Base-by-base conservation (phyloP, 148 eudicot species). In the Hydrangea macrophylla region DNA sequence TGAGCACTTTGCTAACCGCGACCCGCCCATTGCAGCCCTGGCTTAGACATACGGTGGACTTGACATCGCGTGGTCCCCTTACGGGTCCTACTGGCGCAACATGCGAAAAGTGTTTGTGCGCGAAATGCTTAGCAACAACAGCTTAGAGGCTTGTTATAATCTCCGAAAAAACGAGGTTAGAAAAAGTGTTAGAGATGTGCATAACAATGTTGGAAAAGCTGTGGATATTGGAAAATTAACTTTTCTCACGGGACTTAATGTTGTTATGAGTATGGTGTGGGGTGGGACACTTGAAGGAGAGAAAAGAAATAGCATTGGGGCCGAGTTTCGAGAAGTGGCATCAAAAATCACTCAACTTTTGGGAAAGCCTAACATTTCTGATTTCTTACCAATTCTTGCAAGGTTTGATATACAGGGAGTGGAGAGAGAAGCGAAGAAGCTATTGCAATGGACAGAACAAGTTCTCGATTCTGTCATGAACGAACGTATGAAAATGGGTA, bases 351-450 rank as follows among this genome's bases (percentile, higher is more conserved):
- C 69, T 6, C 36, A 42, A 1, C 24, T 79, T 3, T 4, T 79
- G 25, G 79, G 45, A 26, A 68, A 53, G 48, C 84, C 85, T 2
- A 86, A 83, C 50, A 26, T 86, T 18, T 83, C 85, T 0, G 87
- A 86, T 60, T 70, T 76, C 40, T 79, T 78, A 23, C 87, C 87
- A 0, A 33, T 37, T 5, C 70, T 86, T 9, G 77, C 73, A 0
- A 31, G 65, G 60, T 67, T 80, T 48, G 87, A 83, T 60, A 1
- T 83, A 25, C 87, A 80, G 28, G 87, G 82, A 18, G 59, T 86
- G 40, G 56, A 48, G 62, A 62, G 55, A 32, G 53, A 44, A 55
- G 72, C 61, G 74, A 72, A 72, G 70, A 30, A 10, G 42, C 20
- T 70, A 1, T 26, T 62, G 13, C 5, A 48, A 18, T 9, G 18